phyloP scores from a whole-genome alignment of 2,329 filamentous ascomycete genomes.

The Alternaria ethzedia region DNA sequence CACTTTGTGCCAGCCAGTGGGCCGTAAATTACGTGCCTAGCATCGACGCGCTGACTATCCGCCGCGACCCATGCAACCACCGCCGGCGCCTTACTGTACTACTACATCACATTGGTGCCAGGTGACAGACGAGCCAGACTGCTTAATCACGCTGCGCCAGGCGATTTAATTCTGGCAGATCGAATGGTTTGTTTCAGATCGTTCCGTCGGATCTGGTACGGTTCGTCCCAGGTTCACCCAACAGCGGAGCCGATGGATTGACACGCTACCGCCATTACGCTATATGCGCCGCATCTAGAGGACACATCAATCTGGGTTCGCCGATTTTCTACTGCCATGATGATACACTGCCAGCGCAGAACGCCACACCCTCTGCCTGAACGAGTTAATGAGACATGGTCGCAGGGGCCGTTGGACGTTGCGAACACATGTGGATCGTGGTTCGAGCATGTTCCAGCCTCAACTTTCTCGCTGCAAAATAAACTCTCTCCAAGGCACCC shows the following conservation, averaged over 20 bases:
- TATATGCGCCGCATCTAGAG: conserved; percentile 25
- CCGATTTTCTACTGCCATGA: not conserved
- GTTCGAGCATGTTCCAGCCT: not conserved
- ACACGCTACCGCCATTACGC: conserved; percentile 13
- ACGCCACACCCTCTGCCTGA: not conserved
- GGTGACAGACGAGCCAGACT: not conserved
- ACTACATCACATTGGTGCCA: not conserved
- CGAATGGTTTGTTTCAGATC: conserved; percentile 2
- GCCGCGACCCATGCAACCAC: conserved; percentile 3
- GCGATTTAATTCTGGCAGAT: not conserved
- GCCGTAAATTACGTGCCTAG: conserved; percentile 23
- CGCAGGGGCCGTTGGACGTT: not conserved
- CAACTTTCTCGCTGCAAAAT: not conserved
- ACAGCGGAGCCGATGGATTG: conserved; percentile 25
- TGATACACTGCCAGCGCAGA: not conserved
- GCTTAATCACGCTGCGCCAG: not conserved
- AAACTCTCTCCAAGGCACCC: not conserved
- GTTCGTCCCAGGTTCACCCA: conserved; percentile 32
- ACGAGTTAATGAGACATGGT: not conserved
- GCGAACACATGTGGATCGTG: not conserved
- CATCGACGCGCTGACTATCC: conserved; percentile 17
- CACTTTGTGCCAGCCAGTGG: conserved; percentile 13
- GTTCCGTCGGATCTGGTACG: conserved; percentile 21
- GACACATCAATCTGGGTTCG: conserved; percentile 18
- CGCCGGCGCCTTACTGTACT: not conserved